Conservation (phyloP, 768 basidiomycete genomes). For the Russula sp. region DNA sequence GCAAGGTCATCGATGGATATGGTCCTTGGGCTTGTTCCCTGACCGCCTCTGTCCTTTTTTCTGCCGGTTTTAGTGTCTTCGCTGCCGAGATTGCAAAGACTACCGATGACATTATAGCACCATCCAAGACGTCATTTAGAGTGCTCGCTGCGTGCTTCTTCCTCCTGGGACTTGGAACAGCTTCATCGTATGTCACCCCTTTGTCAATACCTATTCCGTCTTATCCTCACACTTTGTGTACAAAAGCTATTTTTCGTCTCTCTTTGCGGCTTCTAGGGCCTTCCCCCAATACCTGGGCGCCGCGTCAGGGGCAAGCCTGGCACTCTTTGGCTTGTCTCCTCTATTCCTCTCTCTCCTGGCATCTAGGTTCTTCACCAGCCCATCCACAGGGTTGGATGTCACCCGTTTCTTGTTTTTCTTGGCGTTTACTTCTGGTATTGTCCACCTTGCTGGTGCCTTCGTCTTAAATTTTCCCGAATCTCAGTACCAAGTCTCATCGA, state of each 20-base stretch:
- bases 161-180: conserved; percentile 59
- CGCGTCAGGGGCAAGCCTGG: conserved; percentile 60
- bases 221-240: background rate
- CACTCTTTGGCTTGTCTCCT: conserved; percentile 78
- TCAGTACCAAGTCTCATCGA: background rate
- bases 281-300: conserved; percentile 63
- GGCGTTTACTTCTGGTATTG: conserved; percentile 44
- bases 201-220: background rate
- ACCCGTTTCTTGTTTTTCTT: conserved; percentile 52
- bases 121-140: conserved; percentile 43
- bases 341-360: conserved; percentile 64
- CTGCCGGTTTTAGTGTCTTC: conserved; percentile 56
- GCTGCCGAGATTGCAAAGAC: conserved; percentile 49
- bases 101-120: conserved; percentile 34
- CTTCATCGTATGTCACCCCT: conserved; percentile 56
- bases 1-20: conserved; percentile 58
- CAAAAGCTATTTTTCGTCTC: conserved; percentile 53
- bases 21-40: conserved; percentile 68
- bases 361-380: conserved; percentile 51
- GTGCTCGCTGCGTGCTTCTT: conserved; percentile 54
- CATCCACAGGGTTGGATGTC: conserved; percentile 40
- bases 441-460: conserved; percentile 49
- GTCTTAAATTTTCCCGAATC: conserved; percentile 35
- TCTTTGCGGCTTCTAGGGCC: conserved; percentile 68
- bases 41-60: conserved; percentile 51